Evolutionary conservation across 257 asterid species (phyloP).

Genomic region (Scutellaria galericulata): DNA sequence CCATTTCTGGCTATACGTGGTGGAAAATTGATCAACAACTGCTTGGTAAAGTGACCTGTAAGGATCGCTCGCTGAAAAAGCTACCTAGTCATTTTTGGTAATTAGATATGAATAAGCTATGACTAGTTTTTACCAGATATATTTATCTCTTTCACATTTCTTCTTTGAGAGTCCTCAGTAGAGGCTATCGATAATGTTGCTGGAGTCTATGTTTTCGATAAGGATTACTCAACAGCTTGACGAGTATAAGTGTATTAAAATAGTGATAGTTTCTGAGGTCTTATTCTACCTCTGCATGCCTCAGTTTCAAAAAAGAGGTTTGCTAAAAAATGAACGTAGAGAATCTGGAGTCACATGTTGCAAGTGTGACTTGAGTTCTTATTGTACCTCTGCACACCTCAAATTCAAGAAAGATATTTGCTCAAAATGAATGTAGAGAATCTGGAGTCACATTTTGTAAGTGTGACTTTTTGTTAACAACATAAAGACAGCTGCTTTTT

Average conservation of each 20-base stretch:
- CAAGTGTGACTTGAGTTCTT: background rate
- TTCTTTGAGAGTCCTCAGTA: background rate
- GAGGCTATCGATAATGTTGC: conserved; percentile 13
- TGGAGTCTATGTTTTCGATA: conserved; percentile 12
- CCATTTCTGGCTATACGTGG: conserved; percentile 14
- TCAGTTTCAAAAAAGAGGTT: conserved; percentile 10
- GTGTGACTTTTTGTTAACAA: background rate
- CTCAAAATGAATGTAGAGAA: conserved; percentile 15
- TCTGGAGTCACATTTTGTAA: background rate
- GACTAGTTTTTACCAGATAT: conserved; percentile 3
- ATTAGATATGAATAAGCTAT: conserved; percentile 22
- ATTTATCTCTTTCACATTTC: background rate
- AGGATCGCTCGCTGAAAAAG: conserved; percentile 20
- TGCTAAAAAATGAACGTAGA: conserved; percentile 11
- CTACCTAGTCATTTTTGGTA: conserved; percentile 26
- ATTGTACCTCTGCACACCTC: background rate
- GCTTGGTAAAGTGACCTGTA: background rate
- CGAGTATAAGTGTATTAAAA: background rate
- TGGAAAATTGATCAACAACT: conserved; percentile 28
- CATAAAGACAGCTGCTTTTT: background rate
- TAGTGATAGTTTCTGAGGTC: conserved; percentile 1
- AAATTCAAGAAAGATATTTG: conserved; percentile 12
- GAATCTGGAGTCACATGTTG: conserved; percentile 3
- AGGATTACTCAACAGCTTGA: conserved; percentile 19
- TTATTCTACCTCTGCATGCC: background rate